Base-by-base conservation (phyloP, 352 stramenopile species). In the Phytopythium montanum region DNA sequence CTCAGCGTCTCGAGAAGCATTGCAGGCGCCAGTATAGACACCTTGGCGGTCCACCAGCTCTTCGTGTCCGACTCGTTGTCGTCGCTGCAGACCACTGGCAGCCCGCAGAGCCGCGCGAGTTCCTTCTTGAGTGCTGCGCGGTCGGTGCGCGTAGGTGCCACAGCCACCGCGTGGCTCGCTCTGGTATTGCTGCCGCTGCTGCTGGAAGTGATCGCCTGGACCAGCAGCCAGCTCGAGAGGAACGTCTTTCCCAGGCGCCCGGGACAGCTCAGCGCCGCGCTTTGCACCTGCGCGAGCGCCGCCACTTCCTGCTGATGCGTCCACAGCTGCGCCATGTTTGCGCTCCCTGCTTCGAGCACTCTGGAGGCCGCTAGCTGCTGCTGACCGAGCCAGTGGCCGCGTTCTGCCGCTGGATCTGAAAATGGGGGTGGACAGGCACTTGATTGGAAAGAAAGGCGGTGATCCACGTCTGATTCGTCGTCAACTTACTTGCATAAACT, bases 241-340 rank as follows among this genome's bases (percentile, higher is more conserved):
- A 88, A 88, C 12, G 80, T 93, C 68, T 94, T 94, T 46, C 86
- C 86, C 7, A 93, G 61, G 14, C 69, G 57, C 33, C 69, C 68
- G 25, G 75, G 49, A 5, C 82, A 81, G 61, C 77, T 87, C 10
- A 95, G 45, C 25, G 92, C 54, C 45, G 85, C 76, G 53, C 85
- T 93, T 55, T 76, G 80, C 31, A 60, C 65, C 16, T 63, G 69
- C 49, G 81, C 86, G 23, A 95, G 69, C 33, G 78, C 79, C 59
- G 82, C 71, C 60, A 92, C 75, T 68, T 95, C 86, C 12, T 64
- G 68, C 63, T 94, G 76, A 56, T 95, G 81, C 49, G 82, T 65
- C 55, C 68, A 79, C 26, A 88, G 61, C 28, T 72, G 56, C 46
- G 62, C 39, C 53, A 59, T 59, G 0, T 9, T 12, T 23, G 52